Evolutionary conservation across 192 early-diverging fungal species (phyloP).

Genomic region (Gryganskiella cystojenkinii): DNA sequence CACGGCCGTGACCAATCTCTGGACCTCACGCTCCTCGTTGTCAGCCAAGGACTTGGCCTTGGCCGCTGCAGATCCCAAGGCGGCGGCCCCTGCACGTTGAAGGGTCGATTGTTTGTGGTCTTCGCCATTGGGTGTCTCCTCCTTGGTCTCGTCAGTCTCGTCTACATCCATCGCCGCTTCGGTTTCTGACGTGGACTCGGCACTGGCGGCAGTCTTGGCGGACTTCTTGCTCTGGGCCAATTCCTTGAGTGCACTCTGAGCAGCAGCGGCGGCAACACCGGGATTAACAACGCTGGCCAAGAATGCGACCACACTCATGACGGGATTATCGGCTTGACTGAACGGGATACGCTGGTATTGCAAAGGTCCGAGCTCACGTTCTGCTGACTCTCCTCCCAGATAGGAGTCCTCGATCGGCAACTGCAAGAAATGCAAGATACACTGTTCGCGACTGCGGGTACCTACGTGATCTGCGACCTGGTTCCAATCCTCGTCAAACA

Average conservation of each 20-base stretch:
- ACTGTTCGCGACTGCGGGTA: slow-evolving; percentile 90
- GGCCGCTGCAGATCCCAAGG: slow-evolving; percentile 91
- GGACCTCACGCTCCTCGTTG: slow-evolving; percentile 87
- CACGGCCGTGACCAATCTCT: slow-evolving; percentile 79
- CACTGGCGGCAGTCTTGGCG: background rate
- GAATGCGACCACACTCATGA: slow-evolving; percentile 91
- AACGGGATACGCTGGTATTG: slow-evolving; percentile 86
- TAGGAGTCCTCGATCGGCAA: slow-evolving; percentile 91
- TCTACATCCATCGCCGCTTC: slow-evolving; percentile 53
- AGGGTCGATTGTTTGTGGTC: slow-evolving; percentile 51
- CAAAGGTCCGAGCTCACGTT: slow-evolving; percentile 67
- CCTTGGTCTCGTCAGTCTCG: slow-evolving; percentile 14
- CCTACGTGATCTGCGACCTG: slow-evolving; percentile 94
- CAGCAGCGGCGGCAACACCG: slow-evolving; percentile 86
- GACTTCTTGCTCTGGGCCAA: slow-evolving; percentile 53
- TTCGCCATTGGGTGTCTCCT: slow-evolving; percentile 19
- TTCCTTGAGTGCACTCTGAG: slow-evolving; percentile 85
- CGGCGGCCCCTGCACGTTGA: slow-evolving; percentile 82
- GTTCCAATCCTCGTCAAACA: slow-evolving; percentile 96
- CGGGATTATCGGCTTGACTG: slow-evolving; percentile 86
- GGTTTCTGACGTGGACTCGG: too few relatives aligned
- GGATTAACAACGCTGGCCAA: slow-evolving; percentile 90
- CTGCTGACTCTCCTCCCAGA: slow-evolving; percentile 53
- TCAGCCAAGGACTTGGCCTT: slow-evolving; percentile 85
- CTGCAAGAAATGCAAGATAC: slow-evolving; percentile 88